Evolutionary conservation across 805 yeast species (phyloP).

Genomic region (Suhomyces xylopsoci): DNA sequence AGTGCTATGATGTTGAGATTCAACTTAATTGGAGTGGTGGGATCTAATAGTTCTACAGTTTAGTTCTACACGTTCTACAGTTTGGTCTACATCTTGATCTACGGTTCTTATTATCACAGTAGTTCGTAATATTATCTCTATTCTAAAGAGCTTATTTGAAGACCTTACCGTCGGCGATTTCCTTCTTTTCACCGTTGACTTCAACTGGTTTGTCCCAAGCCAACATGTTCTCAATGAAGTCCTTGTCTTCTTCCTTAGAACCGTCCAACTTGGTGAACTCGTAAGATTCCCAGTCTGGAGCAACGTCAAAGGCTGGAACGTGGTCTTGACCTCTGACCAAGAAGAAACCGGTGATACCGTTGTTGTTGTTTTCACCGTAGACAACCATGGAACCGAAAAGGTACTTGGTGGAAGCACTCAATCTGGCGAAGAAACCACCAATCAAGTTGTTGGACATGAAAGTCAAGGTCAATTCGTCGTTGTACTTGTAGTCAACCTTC

Average conservation of each 20-base stretch:
- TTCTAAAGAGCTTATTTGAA: constrained; percentile 61
- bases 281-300: constrained; percentile 99
- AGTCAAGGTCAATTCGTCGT: constrained; percentile 93
- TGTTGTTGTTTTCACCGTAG: constrained; percentile 97
- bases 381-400: constrained; percentile 92
- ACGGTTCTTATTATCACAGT: too few relatives aligned
- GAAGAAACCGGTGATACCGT: constrained; percentile 95
- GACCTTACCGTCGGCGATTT: constrained; percentile 97
- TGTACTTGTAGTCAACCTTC: constrained; percentile 95
- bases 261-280: constrained; percentile 78
- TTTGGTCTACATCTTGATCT: too few relatives aligned
- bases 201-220: constrained; percentile 96
- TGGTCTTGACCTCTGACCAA: constrained; percentile 91
- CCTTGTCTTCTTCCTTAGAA: constrained; percentile 70
- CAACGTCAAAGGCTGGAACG: constrained; percentile 93
- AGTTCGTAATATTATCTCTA: background rate
- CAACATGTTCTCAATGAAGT: constrained; percentile 85
- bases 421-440: constrained; percentile 98
- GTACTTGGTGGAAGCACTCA: constrained; percentile 87
- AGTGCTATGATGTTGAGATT: too few relatives aligned
- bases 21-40: too few relatives aligned
- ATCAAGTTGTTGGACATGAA: constrained; percentile 98
- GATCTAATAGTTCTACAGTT: too few relatives aligned
- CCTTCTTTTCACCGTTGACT: constrained; percentile 75
- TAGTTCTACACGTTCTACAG: background rate